Evolutionary conservation across 768 basidiomycete species (phyloP), one percentile per base, ranked within the genome.

Genomic region (Lactifluus volemus): DNA sequence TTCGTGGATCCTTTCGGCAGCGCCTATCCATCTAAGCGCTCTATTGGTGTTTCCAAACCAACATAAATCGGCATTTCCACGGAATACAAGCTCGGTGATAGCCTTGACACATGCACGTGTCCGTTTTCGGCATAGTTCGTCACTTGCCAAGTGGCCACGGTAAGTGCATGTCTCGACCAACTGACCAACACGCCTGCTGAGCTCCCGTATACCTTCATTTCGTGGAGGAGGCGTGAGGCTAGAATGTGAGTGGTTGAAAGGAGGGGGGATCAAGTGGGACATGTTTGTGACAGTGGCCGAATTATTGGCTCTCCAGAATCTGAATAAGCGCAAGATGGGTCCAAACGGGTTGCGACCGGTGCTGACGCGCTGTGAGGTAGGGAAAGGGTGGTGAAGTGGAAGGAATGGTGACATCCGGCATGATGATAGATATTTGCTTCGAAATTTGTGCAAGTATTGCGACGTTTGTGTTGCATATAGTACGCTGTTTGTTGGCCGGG

Each of bases 81-180:
- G 47, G 15, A 45, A 39, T 15, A 53, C 45, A 39, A 58, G 56
- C 11, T 30, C 39, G 7, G 57, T 34, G 6, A 45, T 29, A 2
- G 56, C 47, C 19, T 53, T 29, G 25, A 53, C 15, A 21, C 56
- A 58, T 9, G 61, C 54, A 12, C 54, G 54, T 12, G 60, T 54
- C 4, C 54, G 60, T 29, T 45, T 55, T 38, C 60, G 60, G 8
- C 53, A 54, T 7, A 48, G 19, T 14, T 54, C 50, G 4, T 55
- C 34, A 38, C 25, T 50, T 9, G 39, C 8, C 8, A 61, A 54
- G 30, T 25, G 39, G 14, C 49, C 41, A 19, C 29, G 41, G 15
- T 56, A 19, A 10, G 15, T 45, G 54, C 60, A 61, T 21, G 60
- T 55, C 60, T 56, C 49, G 9, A 61, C 30, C n/a, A 61, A 42